Conservation (phyloP, 345 rosid genomes). For the Arabis alpina region DNA sequence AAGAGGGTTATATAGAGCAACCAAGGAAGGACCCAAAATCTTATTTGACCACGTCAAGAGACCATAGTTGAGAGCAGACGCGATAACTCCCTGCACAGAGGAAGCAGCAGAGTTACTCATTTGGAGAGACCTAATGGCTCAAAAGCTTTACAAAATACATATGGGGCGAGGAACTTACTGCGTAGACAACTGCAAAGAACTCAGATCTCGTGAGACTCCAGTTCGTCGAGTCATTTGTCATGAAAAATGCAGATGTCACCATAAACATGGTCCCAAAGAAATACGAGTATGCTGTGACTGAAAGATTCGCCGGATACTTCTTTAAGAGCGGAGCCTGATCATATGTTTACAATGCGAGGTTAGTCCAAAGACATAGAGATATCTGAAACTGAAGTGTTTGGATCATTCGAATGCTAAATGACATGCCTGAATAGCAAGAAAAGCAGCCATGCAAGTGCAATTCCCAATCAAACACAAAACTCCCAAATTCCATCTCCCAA, state of each 20-base stretch:
- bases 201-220: conserved; percentile 88
- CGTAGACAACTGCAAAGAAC: conserved; percentile 77
- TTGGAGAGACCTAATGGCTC: conserved; percentile 1
- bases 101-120: conserved; percentile 5
- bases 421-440: conserved; percentile 89
- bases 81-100: conserved; percentile 65
- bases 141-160: conserved; percentile 5
- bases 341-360: conserved; percentile 25
- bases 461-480: conserved; percentile 94
- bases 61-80: conserved; percentile 95
- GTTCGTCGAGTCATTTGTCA: conserved; percentile 66
- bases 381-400: conserved; percentile 3
- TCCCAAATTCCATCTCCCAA: conserved; percentile 88
- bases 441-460: conserved; percentile 97
- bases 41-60: conserved; percentile 97
- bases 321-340: conserved; percentile 77
- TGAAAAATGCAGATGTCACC: conserved; percentile 66
- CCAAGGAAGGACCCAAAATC: conserved; percentile 94
- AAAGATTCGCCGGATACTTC: conserved; percentile 82
- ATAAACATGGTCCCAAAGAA: conserved; percentile 78
- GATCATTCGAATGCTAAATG: conserved; percentile 13
- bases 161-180: conserved; percentile 58
- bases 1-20: conserved; percentile 94
- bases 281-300: conserved; percentile 86
- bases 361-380: conserved; percentile 5